Evolutionary conservation across 2,329 filamentous ascomycete genomes (phyloP).

Genomic region (Ophiosphaerella korrae): DNA sequence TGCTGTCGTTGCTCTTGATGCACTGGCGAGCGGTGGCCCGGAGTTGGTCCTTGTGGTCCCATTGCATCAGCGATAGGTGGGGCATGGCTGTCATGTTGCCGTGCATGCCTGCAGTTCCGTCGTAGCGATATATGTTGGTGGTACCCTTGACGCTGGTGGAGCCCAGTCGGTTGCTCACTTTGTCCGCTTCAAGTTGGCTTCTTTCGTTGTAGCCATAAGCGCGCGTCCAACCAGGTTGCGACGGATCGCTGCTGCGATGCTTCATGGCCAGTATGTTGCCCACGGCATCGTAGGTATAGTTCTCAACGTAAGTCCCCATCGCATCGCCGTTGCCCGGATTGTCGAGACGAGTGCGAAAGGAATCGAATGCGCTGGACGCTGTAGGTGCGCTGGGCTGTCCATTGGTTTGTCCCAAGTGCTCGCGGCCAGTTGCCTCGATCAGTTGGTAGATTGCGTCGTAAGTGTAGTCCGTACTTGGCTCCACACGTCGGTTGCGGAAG

Average conservation of each 20-base stretch:
- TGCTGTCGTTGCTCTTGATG: background rate
- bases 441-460: constrained; percentile 25
- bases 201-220: constrained; percentile 13
- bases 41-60: constrained; percentile 17
- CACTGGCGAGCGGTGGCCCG: constrained; percentile 2
- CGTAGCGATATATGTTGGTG: background rate
- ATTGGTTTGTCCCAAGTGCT: constrained; percentile 7
- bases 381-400: background rate
- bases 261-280: constrained; percentile 19
- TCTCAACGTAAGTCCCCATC: background rate
- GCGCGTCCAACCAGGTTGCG: constrained; percentile 14
- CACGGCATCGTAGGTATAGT: constrained; percentile 12
- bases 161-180: constrained; percentile 4
- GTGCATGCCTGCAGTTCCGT: background rate
- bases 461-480: constrained; percentile 5
- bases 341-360: background rate
- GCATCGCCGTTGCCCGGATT: background rate
- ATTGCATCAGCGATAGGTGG: constrained; percentile 7
- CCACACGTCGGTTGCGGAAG: constrained; percentile 1
- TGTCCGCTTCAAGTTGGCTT: constrained; percentile 4
- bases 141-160: background rate
- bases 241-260: constrained; percentile 4
- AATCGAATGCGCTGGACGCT: background rate
- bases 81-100: constrained; percentile 18
- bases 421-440: constrained; percentile 22